phyloP scores from a whole-genome alignment of 805 yeast species.

The Starmerella etchellsii region DNA sequence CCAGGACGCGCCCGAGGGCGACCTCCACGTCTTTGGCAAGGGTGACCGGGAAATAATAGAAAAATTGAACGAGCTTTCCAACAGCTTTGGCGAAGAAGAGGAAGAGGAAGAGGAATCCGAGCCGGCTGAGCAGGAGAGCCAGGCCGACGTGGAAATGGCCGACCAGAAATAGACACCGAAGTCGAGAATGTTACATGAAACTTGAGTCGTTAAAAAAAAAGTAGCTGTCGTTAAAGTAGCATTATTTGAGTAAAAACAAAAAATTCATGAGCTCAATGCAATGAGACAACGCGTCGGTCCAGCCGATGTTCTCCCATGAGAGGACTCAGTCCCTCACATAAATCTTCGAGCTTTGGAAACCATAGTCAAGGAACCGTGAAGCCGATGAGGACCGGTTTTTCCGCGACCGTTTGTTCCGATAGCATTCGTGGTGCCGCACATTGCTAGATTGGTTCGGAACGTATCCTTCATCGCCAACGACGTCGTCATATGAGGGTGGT shows the following conservation, averaged over 20 bases:
- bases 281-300: too few species aligned
- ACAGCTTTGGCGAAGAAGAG: constrained; percentile 17
- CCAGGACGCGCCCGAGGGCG: constrained; percentile 61
- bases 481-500: constrained; percentile 17
- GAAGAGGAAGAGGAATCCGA: constrained; percentile 14
- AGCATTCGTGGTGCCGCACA: constrained; percentile 10
- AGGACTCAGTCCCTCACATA: constrained; percentile 12
- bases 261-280: too few species aligned
- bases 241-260: too few species aligned
- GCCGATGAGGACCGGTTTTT: background rate
- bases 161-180: too few species aligned
- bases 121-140: background rate
- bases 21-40: constrained; percentile 39
- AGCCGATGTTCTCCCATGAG: too few species aligned
- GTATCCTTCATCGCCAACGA: constrained; percentile 10
- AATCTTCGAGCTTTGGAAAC: constrained; percentile 35
- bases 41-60: constrained; percentile 42
- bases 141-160: too few species aligned
- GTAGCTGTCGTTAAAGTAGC: too few species aligned
- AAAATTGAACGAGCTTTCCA: constrained; percentile 34
- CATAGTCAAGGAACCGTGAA: constrained; percentile 24
- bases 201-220: too few species aligned
- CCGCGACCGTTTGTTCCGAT: constrained; percentile 1
- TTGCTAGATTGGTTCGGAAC: background rate
- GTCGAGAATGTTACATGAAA: background rate